Conservation (phyloP, 352 stramenopile genomes). For the Pythium angustatum region DNA sequence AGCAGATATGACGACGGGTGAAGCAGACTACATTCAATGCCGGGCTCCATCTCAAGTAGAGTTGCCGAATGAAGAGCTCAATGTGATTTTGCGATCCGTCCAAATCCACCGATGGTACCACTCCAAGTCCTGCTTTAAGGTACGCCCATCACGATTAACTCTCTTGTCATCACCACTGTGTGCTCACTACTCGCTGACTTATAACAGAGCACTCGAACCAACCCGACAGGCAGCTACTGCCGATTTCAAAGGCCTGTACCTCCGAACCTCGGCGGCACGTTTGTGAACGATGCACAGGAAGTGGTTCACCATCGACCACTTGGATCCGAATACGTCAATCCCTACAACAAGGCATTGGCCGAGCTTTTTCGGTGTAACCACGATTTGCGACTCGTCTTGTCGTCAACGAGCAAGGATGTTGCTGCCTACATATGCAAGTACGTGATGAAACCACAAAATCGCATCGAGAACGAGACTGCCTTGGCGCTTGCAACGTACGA, state of each 20-base stretch:
- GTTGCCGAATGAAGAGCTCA: background rate
- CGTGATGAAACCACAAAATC: constrained; percentile 14
- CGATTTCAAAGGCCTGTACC: background rate
- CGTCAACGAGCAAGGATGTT: constrained; percentile 12
- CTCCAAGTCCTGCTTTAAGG: background rate
- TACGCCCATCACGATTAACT: background rate
- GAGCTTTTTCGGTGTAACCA: constrained; percentile 6
- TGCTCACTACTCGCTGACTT: background rate
- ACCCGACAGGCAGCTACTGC: background rate
- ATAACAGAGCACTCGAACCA: background rate
- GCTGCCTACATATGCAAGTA: constrained; percentile 18
- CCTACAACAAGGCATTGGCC: constrained; percentile 3
- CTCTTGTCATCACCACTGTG: background rate
- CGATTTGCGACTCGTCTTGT: constrained; percentile 6
- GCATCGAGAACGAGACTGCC: constrained; percentile 12
- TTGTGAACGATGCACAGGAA: background rate
- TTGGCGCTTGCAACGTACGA: constrained; percentile 3
- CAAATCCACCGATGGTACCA: background rate
- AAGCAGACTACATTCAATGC: background rate
- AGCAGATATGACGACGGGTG: background rate
- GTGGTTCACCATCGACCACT: constrained; percentile 5
- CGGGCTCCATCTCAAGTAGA: background rate
- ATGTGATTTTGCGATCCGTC: background rate
- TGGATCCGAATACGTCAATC: constrained; percentile 7
- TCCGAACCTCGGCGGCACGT: background rate